Percentiles rank a stretch among this genome's conserved stretches.
Evolutionary conservation across 129 eudicot genomes (phyloP).

Genomic region (Deinandra increscens): DNA sequence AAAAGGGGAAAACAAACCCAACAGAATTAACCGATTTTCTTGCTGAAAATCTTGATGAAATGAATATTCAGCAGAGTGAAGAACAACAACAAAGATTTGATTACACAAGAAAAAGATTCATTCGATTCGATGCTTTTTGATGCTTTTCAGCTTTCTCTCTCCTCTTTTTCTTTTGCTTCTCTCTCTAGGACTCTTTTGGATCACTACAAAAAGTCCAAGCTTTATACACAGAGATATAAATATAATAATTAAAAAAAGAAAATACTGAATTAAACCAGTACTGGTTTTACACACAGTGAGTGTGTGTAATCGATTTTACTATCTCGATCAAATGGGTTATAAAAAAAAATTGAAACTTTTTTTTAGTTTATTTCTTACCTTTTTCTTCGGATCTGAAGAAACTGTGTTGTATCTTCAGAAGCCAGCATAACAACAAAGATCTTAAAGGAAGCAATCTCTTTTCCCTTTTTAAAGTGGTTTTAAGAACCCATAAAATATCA

Average conservation of each 20-base stretch:
- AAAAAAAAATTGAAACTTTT: background rate
- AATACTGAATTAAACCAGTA: slow-evolving; percentile 10
- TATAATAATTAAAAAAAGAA: too few species aligned
- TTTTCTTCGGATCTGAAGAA: slow-evolving; percentile 96
- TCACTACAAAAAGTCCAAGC: slow-evolving; percentile 65
- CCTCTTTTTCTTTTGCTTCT: slow-evolving; percentile 23
- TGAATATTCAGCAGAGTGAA: slow-evolving; percentile 35
- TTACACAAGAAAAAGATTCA: slow-evolving; percentile 38
- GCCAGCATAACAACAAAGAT: slow-evolving; percentile 75
- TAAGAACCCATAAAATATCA: slow-evolving; percentile 34
- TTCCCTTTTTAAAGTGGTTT: slow-evolving; percentile 35
- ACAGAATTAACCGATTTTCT: slow-evolving; percentile 10
- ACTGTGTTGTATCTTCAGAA: slow-evolving; percentile 63
- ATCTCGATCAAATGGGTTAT: slow-evolving; percentile 1
- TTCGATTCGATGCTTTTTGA: slow-evolving; percentile 20
- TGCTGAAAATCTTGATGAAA: slow-evolving; percentile 28
- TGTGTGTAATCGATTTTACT: slow-evolving; percentile 24
- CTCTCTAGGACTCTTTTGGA: slow-evolving; percentile 42
- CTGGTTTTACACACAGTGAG: slow-evolving; percentile 36
- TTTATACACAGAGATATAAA: slow-evolving; percentile 32
- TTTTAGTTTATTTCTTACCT: slow-evolving; percentile 40
- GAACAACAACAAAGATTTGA: slow-evolving; percentile 49
- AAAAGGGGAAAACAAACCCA: slow-evolving; percentile 24
- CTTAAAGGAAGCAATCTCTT: slow-evolving; percentile 59
- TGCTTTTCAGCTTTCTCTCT: slow-evolving; percentile 25